Percentiles rank a stretch among this genome's conserved stretches.
Conservation (phyloP, 345 rosid species). For the Heritiera littoralis region DNA sequence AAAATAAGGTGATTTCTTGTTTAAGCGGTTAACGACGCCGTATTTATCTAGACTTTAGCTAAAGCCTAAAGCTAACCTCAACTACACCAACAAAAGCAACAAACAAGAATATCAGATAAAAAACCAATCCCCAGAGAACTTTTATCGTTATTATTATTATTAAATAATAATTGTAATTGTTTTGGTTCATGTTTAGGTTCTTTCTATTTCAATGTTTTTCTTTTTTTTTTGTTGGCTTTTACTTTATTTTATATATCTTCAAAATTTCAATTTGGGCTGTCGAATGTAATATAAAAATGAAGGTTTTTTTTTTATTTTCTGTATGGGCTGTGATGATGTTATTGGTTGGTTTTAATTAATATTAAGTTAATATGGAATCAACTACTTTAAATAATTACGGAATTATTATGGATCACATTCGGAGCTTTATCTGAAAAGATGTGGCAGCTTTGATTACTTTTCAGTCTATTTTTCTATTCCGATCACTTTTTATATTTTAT, state of each 20-base stretch:
- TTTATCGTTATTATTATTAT: neutral
- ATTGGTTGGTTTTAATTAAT: constrained; percentile 11
- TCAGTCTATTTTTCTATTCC: neutral
- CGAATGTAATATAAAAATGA: too few species aligned
- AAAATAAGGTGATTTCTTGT: neutral
- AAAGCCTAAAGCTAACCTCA: constrained; percentile 18
- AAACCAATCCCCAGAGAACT: constrained; percentile 23
- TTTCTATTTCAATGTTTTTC: neutral
- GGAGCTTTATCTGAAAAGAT: neutral
- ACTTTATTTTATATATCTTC: neutral
- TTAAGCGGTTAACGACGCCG: neutral
- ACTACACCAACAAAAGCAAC: neutral
- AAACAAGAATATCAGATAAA: neutral
- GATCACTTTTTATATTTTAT: too few species aligned
- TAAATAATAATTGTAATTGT: constrained; percentile 12
- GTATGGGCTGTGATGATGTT: neutral
- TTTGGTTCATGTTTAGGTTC: constrained; percentile 10
- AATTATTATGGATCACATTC: constrained; percentile 18
- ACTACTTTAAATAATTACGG: neutral
- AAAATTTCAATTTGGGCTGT: neutral
- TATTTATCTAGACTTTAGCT: constrained; percentile 1
- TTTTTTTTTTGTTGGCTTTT: neutral
- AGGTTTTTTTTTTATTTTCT: neutral
- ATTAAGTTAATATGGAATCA: neutral
- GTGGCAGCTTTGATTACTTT: neutral